Evolutionary conservation across 306 rosid species (phyloP).

Genomic region (Lagenaria siceraria): DNA sequence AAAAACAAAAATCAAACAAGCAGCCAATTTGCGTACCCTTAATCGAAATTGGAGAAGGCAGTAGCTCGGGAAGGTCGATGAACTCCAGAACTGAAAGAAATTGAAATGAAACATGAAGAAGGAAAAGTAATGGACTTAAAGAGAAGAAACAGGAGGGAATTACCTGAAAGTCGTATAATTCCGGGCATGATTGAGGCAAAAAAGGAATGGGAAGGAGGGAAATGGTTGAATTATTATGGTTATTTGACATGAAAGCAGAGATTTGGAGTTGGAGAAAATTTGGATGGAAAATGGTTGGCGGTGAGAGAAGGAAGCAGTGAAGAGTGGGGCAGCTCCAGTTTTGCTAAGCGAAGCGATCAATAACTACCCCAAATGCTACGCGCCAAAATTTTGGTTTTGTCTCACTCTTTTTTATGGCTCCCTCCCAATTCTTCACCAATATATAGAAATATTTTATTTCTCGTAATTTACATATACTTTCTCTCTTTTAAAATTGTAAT

Average conservation of each 20-base stretch:
- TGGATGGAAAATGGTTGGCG: conserved; percentile 12
- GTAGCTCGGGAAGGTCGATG: conserved; percentile 40
- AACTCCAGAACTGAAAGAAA: conserved; percentile 49
- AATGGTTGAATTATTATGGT: neutral
- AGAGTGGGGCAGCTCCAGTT: neutral
- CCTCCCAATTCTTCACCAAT: too few species aligned
- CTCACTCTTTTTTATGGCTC: neutral
- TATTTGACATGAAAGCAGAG: neutral
- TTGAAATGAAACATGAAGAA: conserved; percentile 6
- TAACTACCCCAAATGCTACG: neutral
- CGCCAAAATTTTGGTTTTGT: neutral
- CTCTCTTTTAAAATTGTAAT: too few species aligned
- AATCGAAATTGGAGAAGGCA: conserved; percentile 40
- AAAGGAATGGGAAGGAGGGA: neutral
- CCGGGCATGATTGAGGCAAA: conserved; percentile 69
- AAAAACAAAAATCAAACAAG: neutral
- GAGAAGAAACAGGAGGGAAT: neutral
- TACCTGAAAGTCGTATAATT: conserved; percentile 80
- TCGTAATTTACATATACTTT: too few species aligned
- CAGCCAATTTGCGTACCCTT: conserved; percentile 32
- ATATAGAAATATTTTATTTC: too few species aligned
- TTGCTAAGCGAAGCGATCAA: neutral
- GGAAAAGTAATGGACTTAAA: conserved; percentile 3
- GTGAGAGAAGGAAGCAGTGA: neutral
- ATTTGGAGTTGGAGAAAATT: neutral